Conservation (phyloP, 768 basidiomycete genomes). For the Naganishia vaughanmartiniae region DNA sequence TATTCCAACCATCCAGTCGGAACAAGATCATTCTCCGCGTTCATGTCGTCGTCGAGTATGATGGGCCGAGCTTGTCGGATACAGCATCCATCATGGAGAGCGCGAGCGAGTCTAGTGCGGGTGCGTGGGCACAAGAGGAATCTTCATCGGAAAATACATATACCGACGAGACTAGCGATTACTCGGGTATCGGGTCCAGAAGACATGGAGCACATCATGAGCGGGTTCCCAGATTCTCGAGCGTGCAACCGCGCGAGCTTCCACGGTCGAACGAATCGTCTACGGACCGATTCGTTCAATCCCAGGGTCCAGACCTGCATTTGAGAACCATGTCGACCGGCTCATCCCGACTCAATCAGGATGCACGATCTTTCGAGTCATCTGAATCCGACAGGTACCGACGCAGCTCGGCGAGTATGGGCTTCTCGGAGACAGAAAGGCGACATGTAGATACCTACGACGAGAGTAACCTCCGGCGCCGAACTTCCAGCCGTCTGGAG, state of each 20-base stretch:
- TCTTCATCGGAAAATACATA: conserved; percentile 5
- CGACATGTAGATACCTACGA: not conserved
- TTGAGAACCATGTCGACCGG: not conserved
- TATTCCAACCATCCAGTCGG: conserved; percentile 57
- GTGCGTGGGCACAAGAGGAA: conserved; percentile 6
- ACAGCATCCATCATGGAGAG: conserved; percentile 64
- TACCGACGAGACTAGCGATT: conserved; percentile 4
- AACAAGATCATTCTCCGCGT: conserved; percentile 75
- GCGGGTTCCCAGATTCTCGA: not conserved
- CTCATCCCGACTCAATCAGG: not conserved
- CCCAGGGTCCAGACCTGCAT: not conserved
- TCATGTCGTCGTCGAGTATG: conserved; percentile 78
- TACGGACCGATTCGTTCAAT: not conserved
- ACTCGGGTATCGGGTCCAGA: not conserved
- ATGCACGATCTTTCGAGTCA: not conserved
- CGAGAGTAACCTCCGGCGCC: not conserved
- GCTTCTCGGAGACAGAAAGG: not conserved
- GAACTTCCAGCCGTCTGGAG: not conserved
- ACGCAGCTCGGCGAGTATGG: not conserved
- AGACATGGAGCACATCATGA: not conserved
- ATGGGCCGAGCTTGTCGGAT: conserved; percentile 85
- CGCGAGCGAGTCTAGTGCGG: not conserved
- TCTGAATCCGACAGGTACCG: not conserved
- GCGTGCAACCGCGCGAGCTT: not conserved
- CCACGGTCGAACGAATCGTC: not conserved